Evolutionary conservation across 2,329 filamentous ascomycete species (phyloP).

Genomic region (Neonectria neomacrospora): DNA sequence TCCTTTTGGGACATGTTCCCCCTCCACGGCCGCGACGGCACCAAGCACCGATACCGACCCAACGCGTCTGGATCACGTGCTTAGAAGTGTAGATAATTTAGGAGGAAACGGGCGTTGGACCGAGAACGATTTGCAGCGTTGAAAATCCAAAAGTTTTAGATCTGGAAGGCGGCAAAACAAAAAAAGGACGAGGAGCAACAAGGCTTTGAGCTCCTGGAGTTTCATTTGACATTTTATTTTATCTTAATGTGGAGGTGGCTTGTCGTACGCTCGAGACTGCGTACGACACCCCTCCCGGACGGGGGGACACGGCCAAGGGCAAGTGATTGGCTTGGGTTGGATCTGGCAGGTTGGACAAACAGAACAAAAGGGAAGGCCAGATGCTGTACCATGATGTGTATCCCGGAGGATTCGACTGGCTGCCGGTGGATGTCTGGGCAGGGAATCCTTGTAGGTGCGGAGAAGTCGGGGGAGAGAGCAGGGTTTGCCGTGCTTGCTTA

Average conservation of each 20-base stretch:
- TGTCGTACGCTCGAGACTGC: slow-evolving; percentile 24
- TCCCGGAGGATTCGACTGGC: slow-evolving; percentile 15
- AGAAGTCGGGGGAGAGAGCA: slow-evolving; percentile 29
- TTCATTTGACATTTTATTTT: slow-evolving; percentile 22
- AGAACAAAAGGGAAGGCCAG: slow-evolving; percentile 28
- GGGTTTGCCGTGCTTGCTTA: slow-evolving; percentile 32
- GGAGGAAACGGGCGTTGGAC: slow-evolving; percentile 36
- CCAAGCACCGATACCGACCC: slow-evolving; percentile 22
- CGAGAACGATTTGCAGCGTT: slow-evolving; percentile 33
- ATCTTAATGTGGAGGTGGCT: slow-evolving; percentile 20
- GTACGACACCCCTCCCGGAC: slow-evolving; percentile 23
- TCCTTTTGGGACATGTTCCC: slow-evolving; percentile 36
- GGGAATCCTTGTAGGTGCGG: slow-evolving; percentile 23
- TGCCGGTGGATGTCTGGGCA: slow-evolving; percentile 13
- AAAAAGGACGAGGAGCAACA: slow-evolving; percentile 30
- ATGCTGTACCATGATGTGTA: slow-evolving; percentile 41
- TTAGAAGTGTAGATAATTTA: slow-evolving; percentile 41
- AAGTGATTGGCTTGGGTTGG: slow-evolving; percentile 30
- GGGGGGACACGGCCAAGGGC: slow-evolving; percentile 24
- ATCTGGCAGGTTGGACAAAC: slow-evolving; percentile 34
- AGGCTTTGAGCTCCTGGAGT: slow-evolving; percentile 36
- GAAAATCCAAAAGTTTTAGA: slow-evolving; percentile 43
- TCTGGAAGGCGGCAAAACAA: slow-evolving; percentile 30
- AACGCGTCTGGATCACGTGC: slow-evolving; percentile 22
- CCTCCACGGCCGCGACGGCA: slow-evolving; percentile 41